These are phyloP conservation scores for Dichotomocladium elegans DNA, from an alignment of 371 early-diverging fungal species.

Conservation along the genomic window DNA sequence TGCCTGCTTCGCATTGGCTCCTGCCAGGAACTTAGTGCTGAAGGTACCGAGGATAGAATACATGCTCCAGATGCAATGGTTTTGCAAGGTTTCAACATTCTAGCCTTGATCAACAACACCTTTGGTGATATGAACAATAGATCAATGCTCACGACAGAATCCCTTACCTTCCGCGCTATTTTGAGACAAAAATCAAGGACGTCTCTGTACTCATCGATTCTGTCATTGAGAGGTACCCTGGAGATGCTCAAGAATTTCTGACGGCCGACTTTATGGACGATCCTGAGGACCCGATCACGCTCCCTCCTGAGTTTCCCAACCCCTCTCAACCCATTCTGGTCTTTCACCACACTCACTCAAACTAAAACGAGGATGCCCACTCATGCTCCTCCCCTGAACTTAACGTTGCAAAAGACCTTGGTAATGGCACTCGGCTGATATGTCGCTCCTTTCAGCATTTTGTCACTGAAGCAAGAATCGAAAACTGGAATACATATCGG, in stretches of 20 bases:
- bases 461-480: neutral
- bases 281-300: neutral
- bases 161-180: neutral
- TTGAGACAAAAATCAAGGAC: neutral
- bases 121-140: no score
- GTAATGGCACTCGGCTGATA: neutral
- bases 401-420: neutral
- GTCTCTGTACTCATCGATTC: neutral
- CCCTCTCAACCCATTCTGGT: neutral
- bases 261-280: neutral
- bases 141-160: no score
- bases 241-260: neutral
- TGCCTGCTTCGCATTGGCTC: slow-evolving; percentile 3
- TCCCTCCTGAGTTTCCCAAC: neutral
- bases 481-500: neutral
- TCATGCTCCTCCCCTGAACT: neutral
- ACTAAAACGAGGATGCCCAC: no score
- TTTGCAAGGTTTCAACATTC: neutral
- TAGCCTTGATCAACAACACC: neutral
- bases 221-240: neutral
- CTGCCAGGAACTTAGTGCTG: no score
- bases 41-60: neutral
- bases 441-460: neutral
- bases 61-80: neutral
- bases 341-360: neutral